phyloP scores from a whole-genome alignment of 2,329 filamentous ascomycete species.

The Arachnomyces sp. region DNA sequence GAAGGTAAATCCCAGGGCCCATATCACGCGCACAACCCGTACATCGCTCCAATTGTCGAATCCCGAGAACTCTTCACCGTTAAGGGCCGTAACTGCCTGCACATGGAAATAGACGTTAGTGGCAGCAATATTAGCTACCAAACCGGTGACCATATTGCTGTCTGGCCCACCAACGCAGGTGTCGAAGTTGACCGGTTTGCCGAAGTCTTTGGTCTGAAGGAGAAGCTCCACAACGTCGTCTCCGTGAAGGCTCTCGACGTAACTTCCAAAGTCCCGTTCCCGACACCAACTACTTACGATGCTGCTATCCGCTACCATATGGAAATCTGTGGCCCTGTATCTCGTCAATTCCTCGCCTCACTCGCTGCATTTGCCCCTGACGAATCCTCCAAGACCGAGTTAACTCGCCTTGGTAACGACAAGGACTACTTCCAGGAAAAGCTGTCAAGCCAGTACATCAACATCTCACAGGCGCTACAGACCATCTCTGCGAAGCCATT shows the following conservation, averaged over 20 bases:
- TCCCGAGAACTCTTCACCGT: conserved; percentile 86
- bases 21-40: conserved; percentile 94
- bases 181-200: conserved; percentile 88
- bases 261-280: conserved; percentile 95
- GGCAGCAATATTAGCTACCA: conserved; percentile 87
- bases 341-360: conserved; percentile 85
- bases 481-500: conserved; percentile 68
- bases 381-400: conserved; percentile 76
- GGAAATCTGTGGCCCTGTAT: conserved; percentile 91
- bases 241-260: conserved; percentile 85
- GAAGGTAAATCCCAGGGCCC: conserved; percentile 77
- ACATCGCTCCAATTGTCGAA: conserved; percentile 85
- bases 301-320: conserved; percentile 90
- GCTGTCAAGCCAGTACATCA: conserved; percentile 72
- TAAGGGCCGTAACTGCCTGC: conserved; percentile 88
- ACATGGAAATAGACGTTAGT: conserved; percentile 88
- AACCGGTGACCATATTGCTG: conserved; percentile 91
- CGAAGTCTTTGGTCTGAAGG: conserved; percentile 63
- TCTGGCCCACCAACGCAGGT: conserved; percentile 95
- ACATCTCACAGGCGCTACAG: conserved; percentile 79
- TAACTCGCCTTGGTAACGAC: conserved; percentile 80
- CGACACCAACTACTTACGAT: conserved; percentile 93
- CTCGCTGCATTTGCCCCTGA: conserved; percentile 84
- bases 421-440: conserved; percentile 93
- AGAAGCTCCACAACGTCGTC: conserved; percentile 76